These are phyloP conservation scores for Huntiella omanensis DNA, from an alignment of 2,329 filamentous ascomycete species.

Conservation along the genomic window DNA sequence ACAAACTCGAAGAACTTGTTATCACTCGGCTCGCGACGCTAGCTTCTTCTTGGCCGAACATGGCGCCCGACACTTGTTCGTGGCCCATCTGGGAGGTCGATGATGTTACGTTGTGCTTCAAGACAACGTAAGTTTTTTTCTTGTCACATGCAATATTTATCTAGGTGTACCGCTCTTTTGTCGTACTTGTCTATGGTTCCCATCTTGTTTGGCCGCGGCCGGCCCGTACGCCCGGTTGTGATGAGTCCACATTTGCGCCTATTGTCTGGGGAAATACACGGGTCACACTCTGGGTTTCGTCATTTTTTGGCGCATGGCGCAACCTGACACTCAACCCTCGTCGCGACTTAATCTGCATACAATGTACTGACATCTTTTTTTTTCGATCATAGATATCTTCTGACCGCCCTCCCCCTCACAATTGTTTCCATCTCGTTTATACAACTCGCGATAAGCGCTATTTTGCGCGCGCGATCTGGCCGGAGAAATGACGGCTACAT, in stretches of 20 bases:
- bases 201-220: too few species aligned
- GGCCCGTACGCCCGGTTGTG: not conserved
- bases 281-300: slow-evolving; percentile 4
- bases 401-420: slow-evolving; percentile 59
- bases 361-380: not conserved
- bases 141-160: too few species aligned
- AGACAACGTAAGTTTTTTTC: slow-evolving; percentile 39
- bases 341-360: not conserved
- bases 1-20: too few species aligned
- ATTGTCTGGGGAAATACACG: not conserved
- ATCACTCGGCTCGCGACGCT: not conserved
- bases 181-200: too few species aligned
- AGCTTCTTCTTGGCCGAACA: not conserved
- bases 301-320: not conserved
- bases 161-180: too few species aligned
- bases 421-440: slow-evolving; percentile 52
- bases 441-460: slow-evolving; percentile 33
- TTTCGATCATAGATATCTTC: slow-evolving; percentile 43
- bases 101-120: slow-evolving; percentile 45
- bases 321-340: too few species aligned
- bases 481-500: slow-evolving; percentile 4
- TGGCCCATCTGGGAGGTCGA: slow-evolving; percentile 44
- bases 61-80: slow-evolving; percentile 13
- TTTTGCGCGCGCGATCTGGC: not conserved
- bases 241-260: not conserved